Evolutionary conservation across 768 basidiomycete species (phyloP), one percentile per base, ranked within the genome.

Genomic region (Clitopilus hobsonii): DNA sequence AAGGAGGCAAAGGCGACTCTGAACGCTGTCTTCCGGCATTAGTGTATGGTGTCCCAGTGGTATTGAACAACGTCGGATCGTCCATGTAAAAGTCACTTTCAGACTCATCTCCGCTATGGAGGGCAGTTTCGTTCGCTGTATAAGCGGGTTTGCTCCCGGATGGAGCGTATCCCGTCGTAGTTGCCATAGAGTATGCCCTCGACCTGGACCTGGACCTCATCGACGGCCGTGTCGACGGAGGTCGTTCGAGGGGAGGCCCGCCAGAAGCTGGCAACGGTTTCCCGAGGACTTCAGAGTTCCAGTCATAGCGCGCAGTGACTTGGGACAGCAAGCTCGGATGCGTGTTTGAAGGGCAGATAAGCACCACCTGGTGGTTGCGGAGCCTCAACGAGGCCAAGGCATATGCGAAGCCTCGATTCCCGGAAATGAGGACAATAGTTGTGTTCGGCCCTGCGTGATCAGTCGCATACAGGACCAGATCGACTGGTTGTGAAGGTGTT

Each of bases 271-370:
- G n/a, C n/a, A n/a, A n/a, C 5, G 26, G 10, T 47, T 67, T 57
- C 25, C 58, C 68, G 6, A 81, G 60, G 36, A 80, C 61, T 26
- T 74, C 73, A 18, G 62, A 60, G 22, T 66, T 63, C 83, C 82
- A 84, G 51, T 79, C 74, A 30, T 77, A 63, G 54, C 75, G 74
- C 1, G 67, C 62, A 1, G 77, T 75, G 1, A 82, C 81, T 56
- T 82, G 82, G 26, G 69, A 68, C 50, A 71, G 74, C 45, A 81
- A 69, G 52, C 65, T 75, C 18, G 61, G 55, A 52, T 72, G 69
- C 5, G 67, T 63, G 32, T 67, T 67, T 7, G 69, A 64, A 2
- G 77, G 75, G 38, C 74, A 71, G n/a, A 75, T 59, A n/a, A 78
- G 56, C 1, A 77, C 67, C 6, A 76, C 64, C 14, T 61, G 67